Evolutionary conservation across 2,329 filamentous ascomycete species (phyloP).

Genomic region (Neospermospora avenae): DNA sequence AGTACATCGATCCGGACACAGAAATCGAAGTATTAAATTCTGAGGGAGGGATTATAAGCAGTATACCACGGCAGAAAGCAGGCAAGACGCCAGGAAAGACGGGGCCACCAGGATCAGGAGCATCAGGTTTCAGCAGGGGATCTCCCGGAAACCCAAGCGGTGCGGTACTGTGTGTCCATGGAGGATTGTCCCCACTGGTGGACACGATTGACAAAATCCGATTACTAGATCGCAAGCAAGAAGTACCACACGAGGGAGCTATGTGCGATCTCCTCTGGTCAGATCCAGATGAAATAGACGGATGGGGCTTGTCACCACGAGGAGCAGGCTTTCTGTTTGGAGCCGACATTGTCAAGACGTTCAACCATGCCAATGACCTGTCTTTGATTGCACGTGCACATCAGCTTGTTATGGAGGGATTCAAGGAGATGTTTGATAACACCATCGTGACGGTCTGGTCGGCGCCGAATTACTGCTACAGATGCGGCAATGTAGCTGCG

Average conservation of each 20-base stretch:
- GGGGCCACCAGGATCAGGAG: conserved; percentile 76
- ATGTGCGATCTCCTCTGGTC: conserved; percentile 99
- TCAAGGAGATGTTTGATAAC: conserved; percentile 98
- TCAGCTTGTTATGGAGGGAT: conserved; percentile 98
- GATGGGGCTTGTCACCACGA: conserved; percentile 89
- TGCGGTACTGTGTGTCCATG: conserved; percentile 92
- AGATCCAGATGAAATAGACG: conserved; percentile 95
- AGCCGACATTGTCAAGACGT: conserved; percentile 89
- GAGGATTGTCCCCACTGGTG: conserved; percentile 85
- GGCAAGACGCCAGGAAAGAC: conserved; percentile 47
- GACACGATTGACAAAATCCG: conserved; percentile 95
- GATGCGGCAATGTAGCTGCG: conserved; percentile 89
- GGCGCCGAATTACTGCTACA: conserved; percentile 92
- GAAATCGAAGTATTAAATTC: conserved; percentile 94
- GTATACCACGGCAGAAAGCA: conserved; percentile 54
- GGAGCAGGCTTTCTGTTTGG: conserved; percentile 96
- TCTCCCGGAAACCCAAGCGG: conserved; percentile 68
- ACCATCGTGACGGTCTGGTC: conserved; percentile 99
- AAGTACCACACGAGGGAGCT: conserved; percentile 95
- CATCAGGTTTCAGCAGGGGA: conserved; percentile 65
- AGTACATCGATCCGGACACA: conserved; percentile 64
- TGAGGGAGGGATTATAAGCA: conserved; percentile 72
- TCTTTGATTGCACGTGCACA: conserved; percentile 91
- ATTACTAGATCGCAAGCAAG: conserved; percentile 91
- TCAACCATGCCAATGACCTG: conserved; percentile 92